Evolutionary conservation across 2,329 filamentous ascomycete genomes (phyloP).

Genomic region (Fusarium falciforme): DNA sequence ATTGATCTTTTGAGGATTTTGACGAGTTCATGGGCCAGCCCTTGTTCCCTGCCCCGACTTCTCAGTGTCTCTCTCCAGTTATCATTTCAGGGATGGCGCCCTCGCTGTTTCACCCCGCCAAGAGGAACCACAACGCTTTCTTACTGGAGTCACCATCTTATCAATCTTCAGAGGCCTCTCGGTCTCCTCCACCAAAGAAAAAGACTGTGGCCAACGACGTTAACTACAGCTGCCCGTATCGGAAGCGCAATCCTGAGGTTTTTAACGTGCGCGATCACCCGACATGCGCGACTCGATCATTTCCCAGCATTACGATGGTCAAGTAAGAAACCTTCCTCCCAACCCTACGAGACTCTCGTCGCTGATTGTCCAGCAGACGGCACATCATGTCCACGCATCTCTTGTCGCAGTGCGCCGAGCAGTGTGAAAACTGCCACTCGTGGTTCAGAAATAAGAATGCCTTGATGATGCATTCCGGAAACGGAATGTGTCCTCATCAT

Average conservation of each 20-base stretch:
- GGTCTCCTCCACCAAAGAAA: background rate
- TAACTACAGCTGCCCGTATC: background rate
- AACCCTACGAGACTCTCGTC: background rate
- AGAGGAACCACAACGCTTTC: background rate
- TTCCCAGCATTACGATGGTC: background rate
- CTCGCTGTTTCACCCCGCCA: background rate
- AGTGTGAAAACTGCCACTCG: background rate
- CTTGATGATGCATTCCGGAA: background rate
- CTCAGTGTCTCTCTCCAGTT: background rate
- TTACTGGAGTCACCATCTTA: background rate
- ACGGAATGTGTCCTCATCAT: background rate
- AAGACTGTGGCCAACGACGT: background rate
- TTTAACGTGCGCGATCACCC: conserved; percentile 3
- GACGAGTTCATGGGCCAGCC: background rate
- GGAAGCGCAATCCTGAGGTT: background rate
- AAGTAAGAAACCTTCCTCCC: background rate
- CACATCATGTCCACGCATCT: background rate
- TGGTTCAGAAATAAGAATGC: background rate
- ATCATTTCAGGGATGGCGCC: background rate
- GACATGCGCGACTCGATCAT: background rate
- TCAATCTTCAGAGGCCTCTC: background rate
- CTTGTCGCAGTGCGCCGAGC: background rate
- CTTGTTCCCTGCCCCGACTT: background rate
- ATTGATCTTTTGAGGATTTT: background rate
- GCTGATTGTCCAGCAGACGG: background rate